A percentile compares a stretch with the other conserved stretches of the same genome.
phyloP scores from a whole-genome alignment of 2,329 filamentous ascomycete species.

The Cordyceps fumosorosea region DNA sequence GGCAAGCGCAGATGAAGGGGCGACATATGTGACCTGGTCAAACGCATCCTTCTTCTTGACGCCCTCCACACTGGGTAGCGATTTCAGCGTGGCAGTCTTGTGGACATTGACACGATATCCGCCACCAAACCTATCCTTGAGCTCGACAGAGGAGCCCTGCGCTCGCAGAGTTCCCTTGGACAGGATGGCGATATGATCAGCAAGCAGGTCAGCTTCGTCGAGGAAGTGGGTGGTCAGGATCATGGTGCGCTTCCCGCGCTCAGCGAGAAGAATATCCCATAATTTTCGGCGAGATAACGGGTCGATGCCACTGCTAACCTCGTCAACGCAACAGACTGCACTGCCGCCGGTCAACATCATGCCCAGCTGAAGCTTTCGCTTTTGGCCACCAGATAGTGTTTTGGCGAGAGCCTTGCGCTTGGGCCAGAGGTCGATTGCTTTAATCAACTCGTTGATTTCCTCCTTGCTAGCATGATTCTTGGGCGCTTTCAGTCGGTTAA shows the following conservation, averaged over 20 bases:
- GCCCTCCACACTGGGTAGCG: constrained; percentile 45
- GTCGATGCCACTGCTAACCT: constrained; percentile 83
- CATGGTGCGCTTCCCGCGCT: constrained; percentile 75
- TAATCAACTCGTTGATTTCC: constrained; percentile 57
- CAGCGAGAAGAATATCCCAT: constrained; percentile 86
- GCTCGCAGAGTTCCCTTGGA: constrained; percentile 79
- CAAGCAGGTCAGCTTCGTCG: constrained; percentile 84
- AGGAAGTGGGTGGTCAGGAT: constrained; percentile 89
- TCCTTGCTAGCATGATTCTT: constrained; percentile 47
- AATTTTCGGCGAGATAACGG: constrained; percentile 82
- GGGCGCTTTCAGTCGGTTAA: constrained; percentile 72
- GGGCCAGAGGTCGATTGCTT: constrained; percentile 64
- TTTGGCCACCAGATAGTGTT: constrained; percentile 85
- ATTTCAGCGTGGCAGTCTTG: constrained; percentile 44
- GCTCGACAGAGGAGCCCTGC: constrained; percentile 74
- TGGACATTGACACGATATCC: constrained; percentile 78
- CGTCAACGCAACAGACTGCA: constrained; percentile 82
- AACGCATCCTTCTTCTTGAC: constrained; percentile 54
- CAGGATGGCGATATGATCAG: constrained; percentile 82
- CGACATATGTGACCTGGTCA: constrained; percentile 67
- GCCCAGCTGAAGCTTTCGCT: constrained; percentile 83
- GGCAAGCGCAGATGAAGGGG: constrained; percentile 62
- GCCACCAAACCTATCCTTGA: constrained; percentile 75
- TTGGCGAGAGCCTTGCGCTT: constrained; percentile 67
- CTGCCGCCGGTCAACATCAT: constrained; percentile 95